Evolutionary conservation across 345 rosid genomes (phyloP), one percentile per base, ranked within the genome.

Genomic region (Eutrema yunnanense): DNA sequence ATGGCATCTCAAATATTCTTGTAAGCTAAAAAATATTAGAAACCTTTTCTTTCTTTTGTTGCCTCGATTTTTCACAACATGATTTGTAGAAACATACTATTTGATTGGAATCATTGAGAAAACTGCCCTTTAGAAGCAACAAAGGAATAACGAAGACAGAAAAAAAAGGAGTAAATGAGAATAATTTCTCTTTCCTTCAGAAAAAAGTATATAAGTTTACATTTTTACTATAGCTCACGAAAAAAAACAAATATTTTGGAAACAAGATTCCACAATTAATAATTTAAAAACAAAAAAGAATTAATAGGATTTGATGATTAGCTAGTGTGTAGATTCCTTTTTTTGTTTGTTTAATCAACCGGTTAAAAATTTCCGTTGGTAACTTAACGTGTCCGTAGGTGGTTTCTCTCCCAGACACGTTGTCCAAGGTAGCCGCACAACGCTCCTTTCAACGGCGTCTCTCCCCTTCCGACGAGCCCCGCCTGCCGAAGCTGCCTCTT

Each of bases 51-150:
- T 57, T 69, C 34, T 58, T n/a, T 41, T 71, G 41, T 42, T 61
- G 48, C 61, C 67, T 37, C 44, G 16, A 57, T 58, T 48, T 70
- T 70, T 29, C 55, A 49, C 48, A 47, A 48, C 66, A 70, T 38
- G 47, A 58, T 22, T 68, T 43, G 16, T 56, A 58, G 42, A 47
- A 22, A 48, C 30, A 53, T 48, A n/a, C 22, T 0, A 26, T 48
- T 14, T 26, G 6, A 47, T 27, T 69, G 37, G n/a, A 46, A 47
- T 26, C 8, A 58, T 69, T 14, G 46, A 46, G 3, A 56, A 58
- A 57, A 12, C n/a, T 32, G 55, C 37, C 36, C 40, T 50, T 67
- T 67, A 22, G 34, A 46, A 44, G 53, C 34, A 56, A 33, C 19
- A 55, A 46, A 13, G 27, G 59, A 65, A 38, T 38, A 50, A 37